phyloP scores from a whole-genome alignment of 179 eudicot genomes.

The Silene noctiflora region DNA sequence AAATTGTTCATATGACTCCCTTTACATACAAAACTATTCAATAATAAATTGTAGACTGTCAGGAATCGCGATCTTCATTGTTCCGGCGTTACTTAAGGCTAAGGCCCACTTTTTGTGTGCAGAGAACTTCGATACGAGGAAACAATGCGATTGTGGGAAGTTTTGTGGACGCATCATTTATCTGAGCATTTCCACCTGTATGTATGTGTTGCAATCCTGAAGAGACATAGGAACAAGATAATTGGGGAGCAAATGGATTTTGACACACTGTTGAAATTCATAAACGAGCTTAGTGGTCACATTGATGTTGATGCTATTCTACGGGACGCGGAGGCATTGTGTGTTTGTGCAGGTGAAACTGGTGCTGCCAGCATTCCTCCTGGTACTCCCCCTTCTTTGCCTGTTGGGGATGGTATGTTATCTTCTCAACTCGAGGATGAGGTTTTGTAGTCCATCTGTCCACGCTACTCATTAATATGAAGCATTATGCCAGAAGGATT shows the following conservation, averaged over 20 bases:
- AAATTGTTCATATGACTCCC: neutral
- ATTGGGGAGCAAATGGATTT: slow-evolving; percentile 94
- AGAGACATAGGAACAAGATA: slow-evolving; percentile 66
- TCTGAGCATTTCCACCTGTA: slow-evolving; percentile 88
- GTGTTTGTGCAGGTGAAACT: slow-evolving; percentile 90
- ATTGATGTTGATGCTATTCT: slow-evolving; percentile 66
- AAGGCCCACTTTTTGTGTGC: slow-evolving; percentile 1
- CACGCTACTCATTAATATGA: neutral
- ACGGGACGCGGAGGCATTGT: slow-evolving; percentile 85
- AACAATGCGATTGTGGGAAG: slow-evolving; percentile 85
- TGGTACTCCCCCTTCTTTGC: slow-evolving; percentile 93
- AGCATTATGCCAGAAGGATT: neutral
- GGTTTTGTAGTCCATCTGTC: slow-evolving; percentile 36
- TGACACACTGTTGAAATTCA: slow-evolving; percentile 88
- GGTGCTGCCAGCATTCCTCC: slow-evolving; percentile 93
- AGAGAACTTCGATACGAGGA: slow-evolving; percentile 79
- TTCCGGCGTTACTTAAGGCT: neutral
- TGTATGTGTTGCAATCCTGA: slow-evolving; percentile 77
- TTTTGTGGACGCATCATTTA: slow-evolving; percentile 76
- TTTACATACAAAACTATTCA: too few species aligned
- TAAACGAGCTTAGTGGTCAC: slow-evolving; percentile 77
- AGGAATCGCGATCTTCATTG: neutral
- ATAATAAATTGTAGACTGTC: neutral
- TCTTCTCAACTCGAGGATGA: slow-evolving; percentile 74
- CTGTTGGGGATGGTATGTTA: slow-evolving; percentile 42